Conservation (phyloP, 2,329 filamentous ascomycete genomes). For the Hypoxylon sp. region DNA sequence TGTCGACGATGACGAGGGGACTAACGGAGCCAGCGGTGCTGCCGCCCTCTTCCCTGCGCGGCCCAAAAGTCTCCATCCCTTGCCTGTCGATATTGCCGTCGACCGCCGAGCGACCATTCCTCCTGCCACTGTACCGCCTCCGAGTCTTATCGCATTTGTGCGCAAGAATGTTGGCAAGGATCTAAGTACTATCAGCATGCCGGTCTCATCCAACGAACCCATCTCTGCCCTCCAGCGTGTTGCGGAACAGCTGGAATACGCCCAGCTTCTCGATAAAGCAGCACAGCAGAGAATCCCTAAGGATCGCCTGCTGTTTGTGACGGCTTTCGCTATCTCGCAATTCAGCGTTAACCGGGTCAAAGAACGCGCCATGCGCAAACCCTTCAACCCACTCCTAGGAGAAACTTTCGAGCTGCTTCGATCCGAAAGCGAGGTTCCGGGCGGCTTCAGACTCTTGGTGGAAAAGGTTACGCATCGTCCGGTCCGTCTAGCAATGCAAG, state of each 20-base stretch:
- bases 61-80: slow-evolving; percentile 77
- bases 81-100: slow-evolving; percentile 74
- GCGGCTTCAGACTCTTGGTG: slow-evolving; percentile 87
- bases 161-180: slow-evolving; percentile 99
- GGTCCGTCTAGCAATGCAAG: slow-evolving; percentile 91
- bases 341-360: slow-evolving; percentile 84
- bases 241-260: slow-evolving; percentile 92
- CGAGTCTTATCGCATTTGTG: slow-evolving; percentile 91
- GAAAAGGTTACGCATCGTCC: slow-evolving; percentile 96
- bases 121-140: slow-evolving; percentile 78
- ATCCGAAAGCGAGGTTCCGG: slow-evolving; percentile 74
- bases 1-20: slow-evolving; percentile 65
- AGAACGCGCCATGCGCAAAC: slow-evolving; percentile 92
- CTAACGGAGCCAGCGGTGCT: slow-evolving; percentile 62
- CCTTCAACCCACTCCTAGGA: slow-evolving; percentile 95
- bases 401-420: slow-evolving; percentile 95
- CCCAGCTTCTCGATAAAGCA: slow-evolving; percentile 80
- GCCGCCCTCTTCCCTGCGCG: slow-evolving; percentile 78
- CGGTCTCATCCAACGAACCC: slow-evolving; percentile 94
- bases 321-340: slow-evolving; percentile 88
- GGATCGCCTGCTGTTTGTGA: slow-evolving; percentile 82
- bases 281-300: slow-evolving; percentile 64
- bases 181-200: slow-evolving; percentile 95
- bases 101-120: slow-evolving; percentile 74
- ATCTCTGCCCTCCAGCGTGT: slow-evolving; percentile 86